Evolutionary conservation across 164 flowering plant species (phyloP), one percentile per base, ranked within the genome.

Genomic region (Chloranthus sessilifolius): DNA sequence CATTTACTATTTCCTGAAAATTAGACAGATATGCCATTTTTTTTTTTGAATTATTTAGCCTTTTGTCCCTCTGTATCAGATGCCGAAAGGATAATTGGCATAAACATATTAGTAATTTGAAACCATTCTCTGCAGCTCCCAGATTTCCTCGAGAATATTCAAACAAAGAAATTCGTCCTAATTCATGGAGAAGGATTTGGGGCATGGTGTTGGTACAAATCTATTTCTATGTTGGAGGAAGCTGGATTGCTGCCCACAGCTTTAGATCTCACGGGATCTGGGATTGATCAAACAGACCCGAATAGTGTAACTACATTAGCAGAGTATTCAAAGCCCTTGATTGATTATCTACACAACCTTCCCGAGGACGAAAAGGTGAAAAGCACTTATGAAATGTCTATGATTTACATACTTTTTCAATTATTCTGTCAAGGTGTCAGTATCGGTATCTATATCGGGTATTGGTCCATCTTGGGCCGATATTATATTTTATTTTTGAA

Each of bases 151-250:
- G 96, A 85, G 65, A 79, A 74, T 39, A 38, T 94, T 29, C 74
- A 84, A 60, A 51, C 64, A 23, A 85, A 77, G 58, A 87, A 78
- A 50, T 19, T 94, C 58, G 72, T 94, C 66, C 71, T 94, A 35
- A 51, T 94, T 27, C 99, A 94, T 63, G 99, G 99, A 57, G 97
- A 83, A 72, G 97, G 99, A 30, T 87, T 89, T 71, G 99, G 99
- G 57, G 99, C 97, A 47, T 94, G 99, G 99, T 89, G 96, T 69
- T 94, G 99, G 99, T 94, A 94, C 66, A 94, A 94, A 67, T 87
- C 79, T 5, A 83, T 89, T 66, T 81, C 97, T 54, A 60, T 72
- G n/a, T 63, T 89, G 56, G 96, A 94, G 60, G 99, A 94, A 78
- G 73, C 64, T 25, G 97, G 99, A 34, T 53, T 87, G 56, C 14